Conservation (phyloP, 2,329 filamentous ascomycete species). For the Colletotrichum liaoningense region DNA sequence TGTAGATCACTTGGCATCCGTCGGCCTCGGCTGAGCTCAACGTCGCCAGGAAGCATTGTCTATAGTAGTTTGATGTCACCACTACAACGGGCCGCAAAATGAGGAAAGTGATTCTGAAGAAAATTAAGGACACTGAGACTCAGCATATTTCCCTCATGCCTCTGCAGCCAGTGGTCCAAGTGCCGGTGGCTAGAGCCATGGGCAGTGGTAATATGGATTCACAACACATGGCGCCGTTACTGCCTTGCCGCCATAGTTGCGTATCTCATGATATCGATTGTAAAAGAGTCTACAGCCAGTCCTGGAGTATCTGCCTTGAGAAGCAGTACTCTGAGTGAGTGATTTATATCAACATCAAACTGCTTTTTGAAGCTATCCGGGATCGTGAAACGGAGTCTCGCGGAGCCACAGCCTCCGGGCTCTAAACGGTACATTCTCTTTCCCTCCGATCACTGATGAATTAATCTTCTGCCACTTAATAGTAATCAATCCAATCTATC, state of each 20-base stretch:
- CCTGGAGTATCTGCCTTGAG: neutral
- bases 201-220: neutral
- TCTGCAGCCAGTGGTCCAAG: no score
- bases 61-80: neutral
- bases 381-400: neutral
- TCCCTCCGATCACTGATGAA: neutral
- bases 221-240: no score
- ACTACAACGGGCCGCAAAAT: neutral
- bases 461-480: no score
- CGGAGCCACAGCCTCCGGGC: constrained; percentile 3
- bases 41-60: neutral
- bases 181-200: neutral
- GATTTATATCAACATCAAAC: neutral
- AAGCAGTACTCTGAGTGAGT: neutral
- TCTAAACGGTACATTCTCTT: neutral
- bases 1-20: neutral
- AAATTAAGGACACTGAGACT: neutral
- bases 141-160: neutral
- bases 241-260: no score
- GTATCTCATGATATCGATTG: neutral
- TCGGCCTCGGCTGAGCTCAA: neutral
- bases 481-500: fast-evolving
- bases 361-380: neutral
- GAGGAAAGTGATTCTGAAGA: neutral
- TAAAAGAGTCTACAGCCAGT: neutral